phyloP scores from a whole-genome alignment of 257 asterid species.

The Solanum chmielewskii region DNA sequence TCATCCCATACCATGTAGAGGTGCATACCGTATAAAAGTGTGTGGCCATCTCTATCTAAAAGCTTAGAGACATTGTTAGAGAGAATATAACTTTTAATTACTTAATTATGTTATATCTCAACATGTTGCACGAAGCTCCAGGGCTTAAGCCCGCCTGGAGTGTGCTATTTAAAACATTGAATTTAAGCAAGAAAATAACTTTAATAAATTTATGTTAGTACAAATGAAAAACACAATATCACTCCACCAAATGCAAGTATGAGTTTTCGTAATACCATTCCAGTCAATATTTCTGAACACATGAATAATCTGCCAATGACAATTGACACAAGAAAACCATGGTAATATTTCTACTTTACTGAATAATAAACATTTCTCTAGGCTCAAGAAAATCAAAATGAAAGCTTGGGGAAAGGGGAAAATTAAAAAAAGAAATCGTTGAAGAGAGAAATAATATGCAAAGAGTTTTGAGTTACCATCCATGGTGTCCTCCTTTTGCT shows the following conservation, averaged over 20 bases:
- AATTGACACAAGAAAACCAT: not conserved
- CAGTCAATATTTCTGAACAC: not conserved
- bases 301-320: not conserved
- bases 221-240: not conserved
- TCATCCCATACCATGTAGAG: not conserved
- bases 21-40: not conserved
- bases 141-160: not conserved
- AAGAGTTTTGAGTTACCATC: constrained; percentile 31
- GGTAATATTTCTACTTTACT: not conserved
- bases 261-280: not conserved
- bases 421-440: not conserved
- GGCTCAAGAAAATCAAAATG: not conserved
- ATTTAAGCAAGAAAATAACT: not conserved
- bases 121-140: not conserved
- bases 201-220: not conserved
- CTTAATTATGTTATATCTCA: not conserved
- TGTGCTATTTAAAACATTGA: not conserved
- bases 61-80: not conserved
- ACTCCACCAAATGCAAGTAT: not conserved
- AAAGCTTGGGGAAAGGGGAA: not conserved
- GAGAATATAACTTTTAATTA: not conserved
- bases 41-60: not conserved
- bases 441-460: not conserved
- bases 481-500: constrained; percentile 20
- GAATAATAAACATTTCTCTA: not conserved